These are phyloP conservation scores for Camelina sativa DNA, from an alignment of 345 rosid species.

Conservation along the genomic window DNA sequence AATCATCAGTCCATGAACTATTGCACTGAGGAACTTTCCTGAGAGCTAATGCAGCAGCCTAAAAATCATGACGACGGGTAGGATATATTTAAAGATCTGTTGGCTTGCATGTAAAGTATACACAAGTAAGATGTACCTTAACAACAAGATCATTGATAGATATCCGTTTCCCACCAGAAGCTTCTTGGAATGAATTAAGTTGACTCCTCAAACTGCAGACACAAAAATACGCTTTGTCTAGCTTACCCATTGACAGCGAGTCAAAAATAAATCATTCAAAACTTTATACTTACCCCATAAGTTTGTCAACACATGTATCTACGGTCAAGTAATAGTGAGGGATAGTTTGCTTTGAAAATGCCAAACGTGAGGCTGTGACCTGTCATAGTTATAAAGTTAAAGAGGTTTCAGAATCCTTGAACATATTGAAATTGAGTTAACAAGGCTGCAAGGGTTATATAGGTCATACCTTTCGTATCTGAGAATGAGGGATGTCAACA, in stretches of 20 bases:
- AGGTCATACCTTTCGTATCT: conserved; percentile 80
- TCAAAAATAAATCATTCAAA: conserved; percentile 14
- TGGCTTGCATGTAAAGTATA: conserved; percentile 18
- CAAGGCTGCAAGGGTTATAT: not conserved
- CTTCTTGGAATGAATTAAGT: conserved; percentile 85
- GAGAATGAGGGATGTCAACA: conserved; percentile 86
- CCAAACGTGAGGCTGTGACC: conserved; percentile 92
- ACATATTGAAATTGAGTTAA: conserved; percentile 1
- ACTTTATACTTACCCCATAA: conserved; percentile 68
- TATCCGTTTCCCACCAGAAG: conserved; percentile 89
- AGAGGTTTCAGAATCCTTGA: conserved; percentile 28
- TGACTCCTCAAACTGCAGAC: conserved; percentile 71
- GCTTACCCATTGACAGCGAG: not conserved
- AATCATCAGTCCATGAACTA: conserved; percentile 94
- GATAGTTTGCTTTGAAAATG: conserved; percentile 93
- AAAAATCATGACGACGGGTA: conserved; percentile 18
- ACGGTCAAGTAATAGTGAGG: conserved; percentile 96
- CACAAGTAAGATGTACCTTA: conserved; percentile 61
- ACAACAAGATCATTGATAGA: conserved; percentile 96
- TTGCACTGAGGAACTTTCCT: conserved; percentile 93
- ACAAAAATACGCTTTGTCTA: conserved; percentile 26
- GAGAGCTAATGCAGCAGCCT: conserved; percentile 99
- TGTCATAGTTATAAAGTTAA: conserved; percentile 47
- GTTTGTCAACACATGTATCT: conserved; percentile 93
- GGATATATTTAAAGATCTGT: not conserved